Base-by-base conservation (phyloP, 306 rosid species). In the Quercus berberidifolia region DNA sequence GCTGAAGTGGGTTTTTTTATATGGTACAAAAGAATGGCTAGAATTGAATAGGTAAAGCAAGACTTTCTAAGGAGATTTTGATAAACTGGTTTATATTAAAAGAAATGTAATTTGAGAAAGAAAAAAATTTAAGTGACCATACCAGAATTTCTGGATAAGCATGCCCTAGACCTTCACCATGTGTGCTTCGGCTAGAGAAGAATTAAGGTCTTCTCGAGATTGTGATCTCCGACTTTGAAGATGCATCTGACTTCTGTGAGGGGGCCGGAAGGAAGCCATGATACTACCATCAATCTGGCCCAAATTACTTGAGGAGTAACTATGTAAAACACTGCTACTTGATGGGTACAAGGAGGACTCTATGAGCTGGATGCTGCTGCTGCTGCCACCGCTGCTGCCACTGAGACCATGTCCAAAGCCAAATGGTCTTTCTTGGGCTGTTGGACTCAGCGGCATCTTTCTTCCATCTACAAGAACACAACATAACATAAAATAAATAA, bases 181-280 rank as follows among this genome's bases (percentile, higher is more conserved):
- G 85, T 92, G 97, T 49, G 90, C 83, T 81, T 94, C 99, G 43
- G 91, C 90, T 75, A 90, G 57, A 4, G 99, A 87, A 33, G 96
- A 86, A 85, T 70, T 91, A 19, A 93, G 93, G 77, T 95, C 99
- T 89, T 95, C 98, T 51, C 98, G 94, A 79, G 99, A 95, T 79
- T 95, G 99, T 0, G 99, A 95, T 78, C 98, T 90, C 85, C 99
- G 82, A 82, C 99, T 95, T 85, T 91, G 98, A 82, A 95, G 93
- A 43, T 64, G 93, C 98, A 90, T 95, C 94, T 95, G 92, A 85
- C 92, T 73, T 85, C 97, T 78, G 82, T 85, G 91, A 31, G 99
- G 93, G 20, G 96, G 69, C 98, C 98, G 85, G 88, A 92, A 91
- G 72, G 94, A 73, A 28, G 90, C 93, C 81, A 85, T 84, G 80